A percentile compares a stretch with the other conserved stretches of the same genome.
phyloP scores from a whole-genome alignment of 2,329 filamentous ascomycete species.

The Aspergillus fumigatus region DNA sequence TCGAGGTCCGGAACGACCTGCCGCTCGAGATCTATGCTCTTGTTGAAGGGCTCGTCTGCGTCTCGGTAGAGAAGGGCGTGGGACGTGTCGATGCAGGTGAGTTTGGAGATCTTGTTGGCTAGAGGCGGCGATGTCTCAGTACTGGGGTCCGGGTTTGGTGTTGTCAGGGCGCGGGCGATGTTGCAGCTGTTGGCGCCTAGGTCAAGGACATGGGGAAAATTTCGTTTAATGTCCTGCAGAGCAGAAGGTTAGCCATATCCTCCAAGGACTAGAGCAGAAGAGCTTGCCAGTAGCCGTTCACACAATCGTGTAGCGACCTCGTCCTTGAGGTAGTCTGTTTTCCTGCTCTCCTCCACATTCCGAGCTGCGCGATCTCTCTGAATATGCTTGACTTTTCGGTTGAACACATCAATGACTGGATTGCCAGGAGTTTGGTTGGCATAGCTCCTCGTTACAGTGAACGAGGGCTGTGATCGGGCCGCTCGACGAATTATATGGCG shows the following conservation, averaged over 20 bases:
- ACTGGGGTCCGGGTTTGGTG: conserved; percentile 61
- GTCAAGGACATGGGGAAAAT: conserved; percentile 80
- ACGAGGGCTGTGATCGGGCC: conserved; percentile 14
- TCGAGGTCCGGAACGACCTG: conserved; percentile 66
- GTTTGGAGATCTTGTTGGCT: conserved; percentile 63
- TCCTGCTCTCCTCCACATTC: conserved; percentile 65
- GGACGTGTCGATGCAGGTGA: conserved; percentile 81
- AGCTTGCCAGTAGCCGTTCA: conserved; percentile 71
- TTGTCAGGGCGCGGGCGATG: conserved; percentile 74
- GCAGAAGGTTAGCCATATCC: conserved; percentile 11
- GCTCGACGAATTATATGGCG: conserved; percentile 12
- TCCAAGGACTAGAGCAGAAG: neutral
- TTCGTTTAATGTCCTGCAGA: conserved; percentile 79
- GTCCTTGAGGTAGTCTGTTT: conserved; percentile 88
- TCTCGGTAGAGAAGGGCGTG: conserved; percentile 75
- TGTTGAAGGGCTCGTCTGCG: conserved; percentile 61
- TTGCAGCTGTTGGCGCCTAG: conserved; percentile 95
- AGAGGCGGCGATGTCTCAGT: conserved; percentile 49
- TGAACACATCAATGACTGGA: conserved; percentile 86
- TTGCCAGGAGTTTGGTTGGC: conserved; percentile 73
- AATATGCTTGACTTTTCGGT: conserved; percentile 77
- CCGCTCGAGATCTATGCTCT: conserved; percentile 65
- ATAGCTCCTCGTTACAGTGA: conserved; percentile 51
- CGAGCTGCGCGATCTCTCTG: conserved; percentile 83
- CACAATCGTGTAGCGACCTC: conserved; percentile 81